These are phyloP conservation scores for Prillingera fragicola DNA, from an alignment of 1,284 basidiomycete genomes.

Conservation along the genomic window DNA sequence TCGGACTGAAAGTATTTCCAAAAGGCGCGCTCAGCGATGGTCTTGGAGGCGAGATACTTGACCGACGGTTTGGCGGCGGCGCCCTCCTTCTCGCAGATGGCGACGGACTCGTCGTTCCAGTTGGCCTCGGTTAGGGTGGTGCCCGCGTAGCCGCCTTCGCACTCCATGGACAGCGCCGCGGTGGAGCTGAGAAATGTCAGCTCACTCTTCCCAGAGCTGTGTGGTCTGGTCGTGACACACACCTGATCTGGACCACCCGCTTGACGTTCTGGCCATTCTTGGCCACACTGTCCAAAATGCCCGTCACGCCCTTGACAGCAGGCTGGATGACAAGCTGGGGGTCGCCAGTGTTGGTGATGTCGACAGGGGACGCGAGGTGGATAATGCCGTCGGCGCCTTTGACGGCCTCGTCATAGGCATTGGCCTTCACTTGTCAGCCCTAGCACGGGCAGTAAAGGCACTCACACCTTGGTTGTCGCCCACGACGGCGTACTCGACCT, in stretches of 20 bases:
- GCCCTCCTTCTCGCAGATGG: slow-evolving; percentile 1
- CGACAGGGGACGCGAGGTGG: neutral
- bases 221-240: neutral
- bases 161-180: neutral
- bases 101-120: neutral
- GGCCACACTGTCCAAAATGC: neutral
- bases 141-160: neutral
- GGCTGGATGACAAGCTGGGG: slow-evolving; percentile 1
- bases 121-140: neutral
- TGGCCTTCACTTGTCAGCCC: neutral
- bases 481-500: neutral
- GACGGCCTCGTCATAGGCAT: slow-evolving; percentile 1
- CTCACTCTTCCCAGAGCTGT: too few relatives aligned
- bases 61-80: neutral
- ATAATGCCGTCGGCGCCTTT: neutral
- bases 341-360: neutral
- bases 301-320: slow-evolving; percentile 3
- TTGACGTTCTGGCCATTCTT: neutral
- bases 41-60: neutral
- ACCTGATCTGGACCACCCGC: slow-evolving; percentile 1
- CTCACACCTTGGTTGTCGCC: neutral
- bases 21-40: neutral
- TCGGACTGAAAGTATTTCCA: neutral
- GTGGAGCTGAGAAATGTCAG: neutral
- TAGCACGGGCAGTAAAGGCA: neutral